Conservation (phyloP, 345 rosid species). For the Rhizophora mangle region DNA sequence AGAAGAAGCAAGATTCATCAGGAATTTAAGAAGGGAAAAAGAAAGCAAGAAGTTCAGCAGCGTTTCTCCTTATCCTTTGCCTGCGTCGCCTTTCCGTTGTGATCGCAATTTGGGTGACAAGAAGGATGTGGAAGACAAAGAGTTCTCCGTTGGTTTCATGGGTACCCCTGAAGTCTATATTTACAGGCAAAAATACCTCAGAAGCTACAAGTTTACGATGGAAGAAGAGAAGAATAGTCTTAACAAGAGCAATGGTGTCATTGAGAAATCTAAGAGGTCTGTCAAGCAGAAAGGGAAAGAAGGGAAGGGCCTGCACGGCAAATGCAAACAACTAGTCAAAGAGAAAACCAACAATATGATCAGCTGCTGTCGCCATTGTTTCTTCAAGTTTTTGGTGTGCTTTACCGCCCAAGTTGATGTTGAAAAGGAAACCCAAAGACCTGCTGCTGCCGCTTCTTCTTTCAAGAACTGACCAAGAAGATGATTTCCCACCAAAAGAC, state of each 20-base stretch:
- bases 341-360: background rate
- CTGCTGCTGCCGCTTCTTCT: too few species aligned
- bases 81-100: background rate
- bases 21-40: background rate
- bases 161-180: slow-evolving; percentile 15
- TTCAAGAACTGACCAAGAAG: background rate
- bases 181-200: slow-evolving; percentile 27
- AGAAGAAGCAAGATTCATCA: slow-evolving; percentile 25
- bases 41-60: background rate
- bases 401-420: slow-evolving; percentile 14
- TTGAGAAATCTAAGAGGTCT: slow-evolving; percentile 11
- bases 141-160: background rate
- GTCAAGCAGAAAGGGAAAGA: slow-evolving; percentile 1
- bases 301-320: background rate
- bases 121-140: background rate
- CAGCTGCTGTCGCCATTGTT: background rate
- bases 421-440: background rate
- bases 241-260: background rate
- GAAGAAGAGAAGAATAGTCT: background rate
- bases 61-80: background rate
- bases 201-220: slow-evolving; percentile 35
- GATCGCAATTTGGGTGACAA: too few species aligned
- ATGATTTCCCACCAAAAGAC: background rate
- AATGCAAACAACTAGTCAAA: background rate
- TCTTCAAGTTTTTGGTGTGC: slow-evolving; percentile 4